Base-by-base conservation (phyloP, 2,329 filamentous ascomycete species). In the Bertia moriformis region DNA sequence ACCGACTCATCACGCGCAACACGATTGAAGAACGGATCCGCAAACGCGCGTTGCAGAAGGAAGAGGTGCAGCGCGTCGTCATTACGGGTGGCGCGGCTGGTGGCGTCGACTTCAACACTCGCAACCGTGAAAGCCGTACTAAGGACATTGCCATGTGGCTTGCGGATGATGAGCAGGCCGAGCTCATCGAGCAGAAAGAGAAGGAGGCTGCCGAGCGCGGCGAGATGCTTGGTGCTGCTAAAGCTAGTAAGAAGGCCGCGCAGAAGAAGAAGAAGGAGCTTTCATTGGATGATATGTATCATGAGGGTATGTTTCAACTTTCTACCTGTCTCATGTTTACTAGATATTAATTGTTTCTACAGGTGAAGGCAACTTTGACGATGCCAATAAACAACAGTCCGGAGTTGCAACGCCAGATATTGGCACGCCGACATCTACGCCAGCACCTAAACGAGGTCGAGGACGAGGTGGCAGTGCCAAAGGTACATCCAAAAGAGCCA, bases 111-210 rank as follows among this genome's bases (percentile, higher is more conserved):
- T 96, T 93, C 57, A 91, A 89, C 39, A 80, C 91, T 39, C 75
- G 80, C 46, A 79, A 79, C 44, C 71, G 82, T 4, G 89, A 95
- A 65, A 95, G 93, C 61, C 78, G 88, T 45, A 95, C 93, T 55
- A 93, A 93, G 61, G 91, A 98, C 53, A 96, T 96, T 60, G 91
- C 91, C 36, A 83, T 96, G 81, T 96, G 91, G 91, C 78, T 98
- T 45, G 89, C 89, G 14, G 91, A 98, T 54, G 91, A 96, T 48
- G 89, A 96, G 41, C 86, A 96, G 56, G 91, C 87, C 1, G 89
- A 91, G 51, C 72, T 91, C 58, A 89, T 98, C 53, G 89, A 95
- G 62, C 78, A 82, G 46, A 87, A 88, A 49, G 91, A 95, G 61
- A 86, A 84, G 47, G 87, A 95, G 58, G 65, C 93, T 4, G 67